Conservation (phyloP, 345 rosid species). For the Corymbia maculata region DNA sequence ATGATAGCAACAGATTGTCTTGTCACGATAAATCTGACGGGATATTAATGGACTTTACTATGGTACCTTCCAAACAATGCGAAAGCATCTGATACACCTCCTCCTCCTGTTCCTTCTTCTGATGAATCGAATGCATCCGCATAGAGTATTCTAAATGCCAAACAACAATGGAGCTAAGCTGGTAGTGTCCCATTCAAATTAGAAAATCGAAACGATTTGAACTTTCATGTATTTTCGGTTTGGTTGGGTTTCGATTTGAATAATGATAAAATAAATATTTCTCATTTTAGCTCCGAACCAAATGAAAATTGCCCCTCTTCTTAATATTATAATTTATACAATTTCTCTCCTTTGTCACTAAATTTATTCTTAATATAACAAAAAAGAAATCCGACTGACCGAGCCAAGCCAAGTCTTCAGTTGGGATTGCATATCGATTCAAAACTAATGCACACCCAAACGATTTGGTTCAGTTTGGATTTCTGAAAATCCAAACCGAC, state of each 20-base stretch:
- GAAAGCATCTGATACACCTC: background rate
- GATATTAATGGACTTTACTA: background rate
- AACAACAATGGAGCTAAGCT: background rate
- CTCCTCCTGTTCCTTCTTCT: background rate
- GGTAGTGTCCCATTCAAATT: background rate
- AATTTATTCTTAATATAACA: too few species aligned
- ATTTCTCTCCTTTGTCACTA: too few species aligned
- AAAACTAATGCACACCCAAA: background rate
- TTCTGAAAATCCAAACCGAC: background rate
- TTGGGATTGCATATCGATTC: fast-evolving
- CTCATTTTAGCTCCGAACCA: background rate
- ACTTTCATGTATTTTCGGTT: too few species aligned
- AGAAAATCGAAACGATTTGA: too few species aligned
- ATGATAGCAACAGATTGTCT: background rate
- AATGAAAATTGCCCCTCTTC: too few species aligned
- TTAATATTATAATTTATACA: too few species aligned
- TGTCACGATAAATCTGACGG: background rate
- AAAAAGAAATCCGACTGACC: too few species aligned
- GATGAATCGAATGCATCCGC: background rate
- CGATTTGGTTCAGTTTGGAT: background rate
- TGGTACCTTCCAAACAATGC: background rate
- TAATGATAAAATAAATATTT: too few species aligned
- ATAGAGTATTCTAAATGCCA: background rate
- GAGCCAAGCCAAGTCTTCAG: fast-evolving
- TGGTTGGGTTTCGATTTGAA: too few species aligned